These are phyloP conservation scores for Pycnococcus provasolii DNA, from an alignment of 139 green algal species.

Conservation along the genomic window DNA sequence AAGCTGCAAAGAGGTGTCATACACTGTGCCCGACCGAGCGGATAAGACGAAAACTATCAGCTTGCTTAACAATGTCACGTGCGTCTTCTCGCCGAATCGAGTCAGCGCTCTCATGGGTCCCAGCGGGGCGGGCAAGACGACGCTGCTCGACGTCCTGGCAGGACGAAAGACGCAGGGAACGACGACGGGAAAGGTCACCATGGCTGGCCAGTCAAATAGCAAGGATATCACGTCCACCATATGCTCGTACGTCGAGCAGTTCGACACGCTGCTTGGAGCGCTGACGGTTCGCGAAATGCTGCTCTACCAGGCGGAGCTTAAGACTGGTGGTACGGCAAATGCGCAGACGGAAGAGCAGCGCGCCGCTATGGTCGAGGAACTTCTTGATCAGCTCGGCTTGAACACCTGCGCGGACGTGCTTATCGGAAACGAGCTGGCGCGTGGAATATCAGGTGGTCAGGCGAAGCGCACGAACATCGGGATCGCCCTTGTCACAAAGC, in stretches of 20 bases:
- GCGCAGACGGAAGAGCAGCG: background rate
- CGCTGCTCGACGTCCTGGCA: constrained; percentile 55
- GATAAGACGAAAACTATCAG: too few species aligned
- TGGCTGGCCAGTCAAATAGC: constrained; percentile 12
- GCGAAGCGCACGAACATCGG: constrained; percentile 46
- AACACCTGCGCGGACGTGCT: constrained; percentile 19
- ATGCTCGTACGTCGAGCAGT: constrained; percentile 14
- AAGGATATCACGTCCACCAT: constrained; percentile 17
- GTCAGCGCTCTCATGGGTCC: constrained; percentile 68
- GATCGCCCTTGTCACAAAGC: constrained; percentile 46
- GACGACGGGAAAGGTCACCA: constrained; percentile 27
- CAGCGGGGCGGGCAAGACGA: constrained; percentile 68
- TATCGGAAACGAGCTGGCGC: constrained; percentile 12
- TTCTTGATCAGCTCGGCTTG: constrained; percentile 22
- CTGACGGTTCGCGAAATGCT: constrained; percentile 17
- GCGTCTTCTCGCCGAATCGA: constrained; percentile 35
- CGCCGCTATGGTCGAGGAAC: background rate
- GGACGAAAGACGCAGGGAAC: constrained; percentile 38
- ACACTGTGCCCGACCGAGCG: too few species aligned
- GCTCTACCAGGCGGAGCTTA: constrained; percentile 9
- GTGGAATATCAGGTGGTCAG: constrained; percentile 29
- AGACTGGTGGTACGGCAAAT: background rate
- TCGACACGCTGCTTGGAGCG: constrained; percentile 8
- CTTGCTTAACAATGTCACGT: constrained; percentile 28
- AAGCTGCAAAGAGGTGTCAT: too few species aligned